Base-by-base conservation (phyloP, 495 filamentous ascomycete species). In the Talaromyces ruber region DNA sequence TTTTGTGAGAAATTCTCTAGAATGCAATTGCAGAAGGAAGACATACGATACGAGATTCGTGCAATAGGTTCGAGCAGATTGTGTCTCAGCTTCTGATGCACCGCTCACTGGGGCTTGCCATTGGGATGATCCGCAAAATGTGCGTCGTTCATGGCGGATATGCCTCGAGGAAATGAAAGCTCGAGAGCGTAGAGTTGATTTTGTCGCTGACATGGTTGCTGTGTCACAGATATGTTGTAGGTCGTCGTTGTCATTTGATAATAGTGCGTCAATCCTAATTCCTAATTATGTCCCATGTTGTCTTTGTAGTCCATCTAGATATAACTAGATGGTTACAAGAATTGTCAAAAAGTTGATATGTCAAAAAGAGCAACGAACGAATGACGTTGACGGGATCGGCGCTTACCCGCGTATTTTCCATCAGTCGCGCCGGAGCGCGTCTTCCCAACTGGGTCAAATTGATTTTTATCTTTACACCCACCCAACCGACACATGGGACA, bases 51-150 rank as follows among this genome's bases (percentile, higher is more conserved):
- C 74, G 54, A 88, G 79, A 63, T 75, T 70, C 1, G 79, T 67
- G 63, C 85, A 88, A 65, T 87, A 87, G 67, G 67, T 67, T 50
- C 77, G 76, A 8, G 85, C 84, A 63, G 80, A 74, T 66, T 76
- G 65, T 55, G 84, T 68, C 72, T 86, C 81, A n/a, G 74, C 74
- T n/a, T 69, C 70, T 28, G 66, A 64, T 53, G 68, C 67, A 14
- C 65, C 69, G 28, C 67, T 65, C 18, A 65, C 43, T 4, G 68
- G 24, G 9, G 21, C 59, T 25, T 57, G 26, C 29, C 39, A 28
- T 28, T 18, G 43, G 6, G 37, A 51, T 4, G 59, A 60, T 28
- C n/a, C 16, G 21, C 39, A 60, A 26, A 60, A 60, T 32, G 59
- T 22, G 26, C 59, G 59, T 60, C 59, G 39, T 32, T 60, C 43